A percentile compares a stretch with the other conserved stretches of the same genome.
Evolutionary conservation across 2,329 filamentous ascomycete genomes (phyloP).

Genomic region (Samsoniella hepiali): DNA sequence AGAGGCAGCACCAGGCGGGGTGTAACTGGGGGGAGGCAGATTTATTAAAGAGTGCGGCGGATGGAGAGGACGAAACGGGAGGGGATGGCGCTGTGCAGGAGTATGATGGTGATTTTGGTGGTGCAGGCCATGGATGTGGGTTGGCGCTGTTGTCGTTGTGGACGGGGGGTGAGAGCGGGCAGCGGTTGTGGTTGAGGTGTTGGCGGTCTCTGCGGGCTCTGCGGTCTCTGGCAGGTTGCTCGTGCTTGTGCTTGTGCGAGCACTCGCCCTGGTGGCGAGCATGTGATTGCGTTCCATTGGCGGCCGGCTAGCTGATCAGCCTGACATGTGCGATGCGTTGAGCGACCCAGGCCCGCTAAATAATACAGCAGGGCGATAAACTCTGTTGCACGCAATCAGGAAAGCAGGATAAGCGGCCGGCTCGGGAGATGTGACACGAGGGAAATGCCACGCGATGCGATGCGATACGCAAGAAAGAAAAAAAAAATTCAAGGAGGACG

Average conservation of each 20-base stretch:
- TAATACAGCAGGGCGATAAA: not conserved
- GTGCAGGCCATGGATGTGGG: slow-evolving; percentile 22
- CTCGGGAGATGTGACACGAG: too few species aligned
- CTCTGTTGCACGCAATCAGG: not conserved
- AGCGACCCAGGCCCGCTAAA: slow-evolving; percentile 10
- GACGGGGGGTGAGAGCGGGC: not conserved
- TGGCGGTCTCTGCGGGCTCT: slow-evolving; percentile 3
- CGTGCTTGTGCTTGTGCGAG: not conserved
- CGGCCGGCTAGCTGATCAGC: slow-evolving; percentile 13
- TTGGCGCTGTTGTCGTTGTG: not conserved
- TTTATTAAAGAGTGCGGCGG: slow-evolving; percentile 8
- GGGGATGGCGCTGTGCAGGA: slow-evolving; percentile 23
- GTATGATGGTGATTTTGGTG: slow-evolving; percentile 8
- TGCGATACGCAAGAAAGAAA: not conserved
- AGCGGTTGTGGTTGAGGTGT: not conserved
- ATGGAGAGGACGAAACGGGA: slow-evolving; percentile 21
- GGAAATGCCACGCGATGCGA: not conserved
- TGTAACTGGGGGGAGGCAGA: slow-evolving; percentile 7
- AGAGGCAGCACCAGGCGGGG: not conserved
- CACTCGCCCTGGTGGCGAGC: slow-evolving; percentile 21
- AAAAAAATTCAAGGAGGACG: not conserved
- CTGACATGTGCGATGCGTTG: slow-evolving; percentile 17
- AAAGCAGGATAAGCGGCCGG: not conserved
- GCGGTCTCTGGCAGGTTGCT: not conserved
- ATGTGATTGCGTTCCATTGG: slow-evolving; percentile 25